Base-by-base conservation (phyloP, 768 basidiomycete genomes). In the Boletus rubroflammeus region DNA sequence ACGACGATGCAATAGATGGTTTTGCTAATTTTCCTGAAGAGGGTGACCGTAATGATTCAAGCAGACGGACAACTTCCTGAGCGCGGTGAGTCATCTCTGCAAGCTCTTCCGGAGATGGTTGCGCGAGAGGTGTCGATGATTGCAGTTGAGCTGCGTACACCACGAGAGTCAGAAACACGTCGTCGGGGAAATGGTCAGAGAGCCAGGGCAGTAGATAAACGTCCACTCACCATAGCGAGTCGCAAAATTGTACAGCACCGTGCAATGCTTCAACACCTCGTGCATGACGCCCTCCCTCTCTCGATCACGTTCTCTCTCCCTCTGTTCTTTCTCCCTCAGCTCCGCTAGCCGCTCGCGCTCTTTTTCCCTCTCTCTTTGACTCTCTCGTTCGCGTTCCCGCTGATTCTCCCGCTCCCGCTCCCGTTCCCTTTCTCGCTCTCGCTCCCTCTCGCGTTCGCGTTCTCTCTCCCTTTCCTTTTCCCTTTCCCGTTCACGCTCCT, bases 71-170 rank as follows among this genome's bases (percentile, higher is more conserved):
- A 25, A 92, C 88, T 47, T 80, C 72, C 47, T 76, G 73, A 21
- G 89, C 89, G 31, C 80, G 78, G 15, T 79, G 77, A 9, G 81
- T 77, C 89, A 91, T 92, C 57, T 89, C 84, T 45, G 76, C 72
- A 10, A 90, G 67, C 65, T 90, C 88, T 2, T 73, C 71, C 7
- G 77, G 67, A 9, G 73, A 55, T 5, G 86, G 87, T 57, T 82
- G 82, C 7, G 71, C 66, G 38, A 80, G 75, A 3, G 82, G 77
- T 11, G 75, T 60, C 40, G 69, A 74, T 3, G 73, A 66, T 53
- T 83, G 84, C 47, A 62, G 51, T 50, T 72, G 66, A 5, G 71
- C 71, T 73, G 29, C 9, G 50, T 17, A 50, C 19, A 32, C 14
- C 42, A 38, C 7, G 29, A 47, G 45, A 9, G 25, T 62, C 43